Evolutionary conservation across 495 filamentous ascomycete species (phyloP).

Genomic region (Podospora pseudopauciseta): DNA sequence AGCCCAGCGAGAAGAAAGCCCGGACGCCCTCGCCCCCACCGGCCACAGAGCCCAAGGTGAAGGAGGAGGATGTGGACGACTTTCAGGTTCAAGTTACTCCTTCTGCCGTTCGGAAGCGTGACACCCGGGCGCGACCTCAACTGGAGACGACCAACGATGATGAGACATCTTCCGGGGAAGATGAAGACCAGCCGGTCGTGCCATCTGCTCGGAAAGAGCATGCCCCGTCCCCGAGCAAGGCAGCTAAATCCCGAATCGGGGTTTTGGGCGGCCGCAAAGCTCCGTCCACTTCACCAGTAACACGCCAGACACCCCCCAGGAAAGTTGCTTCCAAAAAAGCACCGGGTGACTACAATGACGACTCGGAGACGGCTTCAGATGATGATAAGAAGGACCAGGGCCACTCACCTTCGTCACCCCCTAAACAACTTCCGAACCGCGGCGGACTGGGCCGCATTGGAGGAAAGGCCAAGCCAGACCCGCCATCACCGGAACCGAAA

Average conservation of each 20-base stretch:
- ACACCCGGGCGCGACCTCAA: neutral
- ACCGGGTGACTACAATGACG: neutral
- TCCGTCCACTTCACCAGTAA: slow-evolving; percentile 16
- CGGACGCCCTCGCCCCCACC: slow-evolving; percentile 14
- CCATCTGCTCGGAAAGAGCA: slow-evolving; percentile 8
- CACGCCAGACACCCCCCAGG: slow-evolving; percentile 15
- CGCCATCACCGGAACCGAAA: slow-evolving; percentile 10
- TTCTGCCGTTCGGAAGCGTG: slow-evolving; percentile 24
- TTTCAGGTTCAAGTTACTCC: slow-evolving; percentile 53
- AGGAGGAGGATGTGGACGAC: slow-evolving; percentile 37
- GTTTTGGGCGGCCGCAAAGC: slow-evolving; percentile 28
- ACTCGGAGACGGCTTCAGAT: slow-evolving; percentile 44
- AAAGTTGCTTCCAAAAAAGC: neutral
- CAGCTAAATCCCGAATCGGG: slow-evolving; percentile 24
- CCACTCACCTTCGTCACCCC: slow-evolving; percentile 15
- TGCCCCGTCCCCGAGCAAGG: neutral
- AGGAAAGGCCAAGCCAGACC: slow-evolving; percentile 25
- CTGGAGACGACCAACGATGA: slow-evolving; percentile 26
- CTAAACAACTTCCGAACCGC: slow-evolving; percentile 24
- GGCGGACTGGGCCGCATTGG: slow-evolving; percentile 44
- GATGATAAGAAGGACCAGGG: slow-evolving; percentile 24
- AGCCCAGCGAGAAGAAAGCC: slow-evolving; percentile 24
- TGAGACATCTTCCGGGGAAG: slow-evolving; percentile 38
- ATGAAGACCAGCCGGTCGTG: slow-evolving; percentile 21
- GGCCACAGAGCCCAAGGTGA: neutral